Evolutionary conservation across 116 monocot genomes (phyloP).

Genomic region (Dioscorea cayenensis): DNA sequence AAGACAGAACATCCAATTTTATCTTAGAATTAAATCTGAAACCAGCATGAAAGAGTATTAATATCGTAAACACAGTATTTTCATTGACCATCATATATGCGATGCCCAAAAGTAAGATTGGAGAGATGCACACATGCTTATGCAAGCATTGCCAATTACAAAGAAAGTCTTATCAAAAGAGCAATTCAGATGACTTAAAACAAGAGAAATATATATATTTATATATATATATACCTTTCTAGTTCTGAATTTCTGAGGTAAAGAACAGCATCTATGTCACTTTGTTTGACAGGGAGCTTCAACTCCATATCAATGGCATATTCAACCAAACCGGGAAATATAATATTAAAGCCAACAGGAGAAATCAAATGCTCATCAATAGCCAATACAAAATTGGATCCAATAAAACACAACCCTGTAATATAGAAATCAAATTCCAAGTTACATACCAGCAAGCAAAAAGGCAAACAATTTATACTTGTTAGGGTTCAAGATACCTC

Average conservation of each 20-base stretch:
- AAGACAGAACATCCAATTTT: neutral
- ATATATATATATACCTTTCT: slow-evolving; percentile 36
- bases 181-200: neutral
- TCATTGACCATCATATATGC: too few relatives aligned
- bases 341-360: slow-evolving; percentile 79
- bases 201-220: neutral
- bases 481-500: slow-evolving; percentile 33
- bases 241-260: slow-evolving; percentile 39
- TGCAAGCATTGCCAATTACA: neutral
- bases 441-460: neutral
- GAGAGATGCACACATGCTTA: neutral
- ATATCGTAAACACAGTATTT: too few relatives aligned
- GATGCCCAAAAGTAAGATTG: too few relatives aligned
- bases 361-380: slow-evolving; percentile 40
- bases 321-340: slow-evolving; percentile 64
- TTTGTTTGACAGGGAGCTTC: slow-evolving; percentile 41
- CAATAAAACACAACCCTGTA: slow-evolving; percentile 67
- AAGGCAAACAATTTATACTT: neutral
- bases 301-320: slow-evolving; percentile 53
- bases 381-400: slow-evolving; percentile 36
- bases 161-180: neutral
- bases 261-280: slow-evolving; percentile 28
- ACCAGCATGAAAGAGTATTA: neutral
- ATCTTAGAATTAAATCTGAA: neutral
- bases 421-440: slow-evolving; percentile 3